These are phyloP conservation scores for Saccharomycopsis fibuligera DNA, from an alignment of 805 yeast genomes.

Conservation along the genomic window DNA sequence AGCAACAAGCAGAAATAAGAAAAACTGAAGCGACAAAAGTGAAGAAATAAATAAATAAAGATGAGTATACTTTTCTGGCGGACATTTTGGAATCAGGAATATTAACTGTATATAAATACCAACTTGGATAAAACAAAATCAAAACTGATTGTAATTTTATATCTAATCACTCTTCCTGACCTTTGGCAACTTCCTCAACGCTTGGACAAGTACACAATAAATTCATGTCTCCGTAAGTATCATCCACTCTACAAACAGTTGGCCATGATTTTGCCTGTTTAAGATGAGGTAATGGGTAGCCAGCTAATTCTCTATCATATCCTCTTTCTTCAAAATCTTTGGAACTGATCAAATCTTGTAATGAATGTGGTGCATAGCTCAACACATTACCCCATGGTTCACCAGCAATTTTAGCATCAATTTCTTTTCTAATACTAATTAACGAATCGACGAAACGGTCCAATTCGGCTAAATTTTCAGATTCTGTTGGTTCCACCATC, in stretches of 20 bases:
- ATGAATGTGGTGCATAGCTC: slow-evolving; percentile 89
- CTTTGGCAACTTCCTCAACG: slow-evolving; percentile 41
- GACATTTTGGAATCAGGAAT: too few relatives aligned
- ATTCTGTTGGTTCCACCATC: slow-evolving; percentile 98
- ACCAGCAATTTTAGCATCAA: slow-evolving; percentile 62
- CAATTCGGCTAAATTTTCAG: slow-evolving; percentile 81
- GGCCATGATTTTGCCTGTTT: slow-evolving; percentile 89
- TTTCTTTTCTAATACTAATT: slow-evolving; percentile 77
- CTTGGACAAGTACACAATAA: slow-evolving; percentile 90
- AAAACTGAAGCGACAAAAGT: too few relatives aligned
- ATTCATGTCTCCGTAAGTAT: slow-evolving; percentile 89
- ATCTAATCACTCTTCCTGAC: too few relatives aligned
- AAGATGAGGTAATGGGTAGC: slow-evolving; percentile 78
- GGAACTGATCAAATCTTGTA: slow-evolving; percentile 65
- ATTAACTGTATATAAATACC: too few relatives aligned
- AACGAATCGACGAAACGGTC: slow-evolving; percentile 87
- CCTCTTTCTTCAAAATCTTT: slow-evolving; percentile 79
- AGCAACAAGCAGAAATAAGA: too few relatives aligned
- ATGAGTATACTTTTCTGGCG: too few relatives aligned
- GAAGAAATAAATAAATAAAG: too few relatives aligned
- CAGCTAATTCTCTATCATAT: slow-evolving; percentile 89
- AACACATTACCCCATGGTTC: slow-evolving; percentile 62
- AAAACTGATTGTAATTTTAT: too few relatives aligned
- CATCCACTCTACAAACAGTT: slow-evolving; percentile 85
- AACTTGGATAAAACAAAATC: too few relatives aligned